Base-by-base conservation (phyloP, 305 asterid species). In the Solanum chacoense region DNA sequence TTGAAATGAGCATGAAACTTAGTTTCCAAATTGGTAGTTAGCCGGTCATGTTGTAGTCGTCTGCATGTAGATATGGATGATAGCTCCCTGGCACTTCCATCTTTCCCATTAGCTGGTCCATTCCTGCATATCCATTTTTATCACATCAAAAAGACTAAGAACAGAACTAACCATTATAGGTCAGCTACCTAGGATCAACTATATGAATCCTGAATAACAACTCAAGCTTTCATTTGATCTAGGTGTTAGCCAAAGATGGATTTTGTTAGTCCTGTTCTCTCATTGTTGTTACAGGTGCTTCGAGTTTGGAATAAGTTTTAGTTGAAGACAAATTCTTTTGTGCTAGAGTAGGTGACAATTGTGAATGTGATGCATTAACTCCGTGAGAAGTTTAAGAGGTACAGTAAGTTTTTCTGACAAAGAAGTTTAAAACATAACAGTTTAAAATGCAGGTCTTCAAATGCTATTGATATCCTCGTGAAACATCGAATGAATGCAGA, bases 41-140 rank as follows among this genome's bases (percentile, higher is more conserved):
- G 89, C 95, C 94, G 35, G 95, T 91, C 97, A 95, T 93, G 92
- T 90, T 91, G 95, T 92, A 94, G 90, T 94, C 96, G n/a, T 96
- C 98, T 86, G 95, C 92, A 85, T 93, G 94, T 91, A 95, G 87
- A 88, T 93, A 95, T 86, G 98, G 95, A 90, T 94, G 93, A 88
- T 95, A 96, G 93, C 92, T 94, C 84, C 95, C 98, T 1, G 96
- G 97, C 35, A 93, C 95, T 91, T 95, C 98, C 87, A 96, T 93
- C 95, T 95, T 96, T 88, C 96, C 99, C 12, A 93, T 94, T 89
- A 94, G 88, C 88, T 93, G 94, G 73, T 96, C 98, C 97, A 96
- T 93, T 92, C 98, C 99, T 96, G 93, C 94, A 92, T 32, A 22
- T 87, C 34, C 87, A 50, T 50, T 11, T 89, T 76, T 37, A 72